Conservation (phyloP, 2,329 filamentous ascomycete species). For the Nigrograna mackinnonii region DNA sequence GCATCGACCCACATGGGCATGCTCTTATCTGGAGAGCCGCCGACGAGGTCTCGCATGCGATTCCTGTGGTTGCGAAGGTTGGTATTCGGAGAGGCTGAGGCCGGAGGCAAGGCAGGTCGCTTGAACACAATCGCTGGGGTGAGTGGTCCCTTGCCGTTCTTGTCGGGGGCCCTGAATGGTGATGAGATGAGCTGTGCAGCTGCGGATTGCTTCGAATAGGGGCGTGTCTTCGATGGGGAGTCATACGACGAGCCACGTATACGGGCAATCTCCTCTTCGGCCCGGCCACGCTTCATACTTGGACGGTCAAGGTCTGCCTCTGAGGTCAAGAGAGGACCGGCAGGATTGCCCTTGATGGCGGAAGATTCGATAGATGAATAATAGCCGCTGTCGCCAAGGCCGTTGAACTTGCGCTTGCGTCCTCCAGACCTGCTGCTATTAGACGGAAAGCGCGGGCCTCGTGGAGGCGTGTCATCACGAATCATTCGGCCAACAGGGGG, state of each 20-base stretch:
- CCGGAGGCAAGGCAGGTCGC: conserved; percentile 63
- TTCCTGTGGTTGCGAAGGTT: conserved; percentile 88
- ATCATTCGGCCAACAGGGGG: conserved; percentile 69
- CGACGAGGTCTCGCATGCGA: conserved; percentile 75
- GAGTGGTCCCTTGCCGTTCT: conserved; percentile 63
- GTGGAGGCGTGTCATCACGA: conserved; percentile 76
- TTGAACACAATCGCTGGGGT: conserved; percentile 86
- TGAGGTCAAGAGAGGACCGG: conserved; percentile 69
- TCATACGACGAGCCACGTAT: conserved; percentile 92
- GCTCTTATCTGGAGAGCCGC: conserved; percentile 70
- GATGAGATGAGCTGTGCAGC: conserved; percentile 42
- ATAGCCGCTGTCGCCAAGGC: conserved; percentile 93
- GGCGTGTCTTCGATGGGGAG: conserved; percentile 76
- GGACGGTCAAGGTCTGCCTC: conserved; percentile 75
- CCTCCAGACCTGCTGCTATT: conserved; percentile 66
- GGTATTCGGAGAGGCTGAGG: conserved; percentile 89
- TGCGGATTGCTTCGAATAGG: conserved; percentile 53
- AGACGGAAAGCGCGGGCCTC: conserved; percentile 61
- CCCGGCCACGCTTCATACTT: conserved; percentile 82
- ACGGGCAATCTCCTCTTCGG: conserved; percentile 93
- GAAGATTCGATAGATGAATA: conserved; percentile 96
- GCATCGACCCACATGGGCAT: conserved; percentile 57
- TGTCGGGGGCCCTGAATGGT: conserved; percentile 41
- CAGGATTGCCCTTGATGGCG: conserved; percentile 71
- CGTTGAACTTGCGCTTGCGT: conserved; percentile 76